These are phyloP conservation scores for Trametes sanguinea DNA, from an alignment of 768 basidiomycete species.

Conservation along the genomic window DNA sequence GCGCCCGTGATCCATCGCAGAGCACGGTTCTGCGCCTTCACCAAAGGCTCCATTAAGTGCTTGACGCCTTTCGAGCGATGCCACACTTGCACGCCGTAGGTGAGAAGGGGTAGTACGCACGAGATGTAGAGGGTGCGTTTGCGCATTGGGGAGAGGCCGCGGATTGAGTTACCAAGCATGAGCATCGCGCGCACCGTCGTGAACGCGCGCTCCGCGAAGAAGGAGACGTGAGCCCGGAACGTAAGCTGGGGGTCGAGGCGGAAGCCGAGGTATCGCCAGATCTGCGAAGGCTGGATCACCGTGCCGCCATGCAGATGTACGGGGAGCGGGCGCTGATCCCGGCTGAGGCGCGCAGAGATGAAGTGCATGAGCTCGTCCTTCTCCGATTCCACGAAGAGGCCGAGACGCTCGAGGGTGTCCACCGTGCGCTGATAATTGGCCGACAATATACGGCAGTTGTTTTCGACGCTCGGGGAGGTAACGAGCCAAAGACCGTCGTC, in stretches of 20 bases:
- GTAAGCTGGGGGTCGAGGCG: slow-evolving; percentile 19
- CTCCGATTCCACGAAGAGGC: slow-evolving; percentile 11
- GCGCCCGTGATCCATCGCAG: too few species aligned
- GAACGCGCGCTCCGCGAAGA: slow-evolving; percentile 17
- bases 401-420: slow-evolving; percentile 6
- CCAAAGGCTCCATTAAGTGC: too few species aligned
- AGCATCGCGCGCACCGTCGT: slow-evolving; percentile 12
- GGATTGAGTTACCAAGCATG: slow-evolving; percentile 23
- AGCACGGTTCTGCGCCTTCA: too few species aligned
- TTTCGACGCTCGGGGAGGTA: background rate
- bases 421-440: background rate
- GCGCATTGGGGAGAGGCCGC: slow-evolving; percentile 21
- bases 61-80: too few species aligned
- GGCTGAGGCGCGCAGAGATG: background rate
- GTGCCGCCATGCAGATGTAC: background rate
- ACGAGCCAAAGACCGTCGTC: slow-evolving; percentile 21
- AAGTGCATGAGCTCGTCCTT: slow-evolving; percentile 26
- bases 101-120: slow-evolving; percentile 22
- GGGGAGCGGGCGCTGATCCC: background rate
- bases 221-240: slow-evolving; percentile 15
- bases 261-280: slow-evolving; percentile 22
- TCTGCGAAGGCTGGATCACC: background rate
- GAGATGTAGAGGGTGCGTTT: slow-evolving; percentile 23
- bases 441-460: background rate
- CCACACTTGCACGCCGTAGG: slow-evolving; percentile 24